Conservation (phyloP, 139 green algal genomes). For the Dunaliella sp. region DNA sequence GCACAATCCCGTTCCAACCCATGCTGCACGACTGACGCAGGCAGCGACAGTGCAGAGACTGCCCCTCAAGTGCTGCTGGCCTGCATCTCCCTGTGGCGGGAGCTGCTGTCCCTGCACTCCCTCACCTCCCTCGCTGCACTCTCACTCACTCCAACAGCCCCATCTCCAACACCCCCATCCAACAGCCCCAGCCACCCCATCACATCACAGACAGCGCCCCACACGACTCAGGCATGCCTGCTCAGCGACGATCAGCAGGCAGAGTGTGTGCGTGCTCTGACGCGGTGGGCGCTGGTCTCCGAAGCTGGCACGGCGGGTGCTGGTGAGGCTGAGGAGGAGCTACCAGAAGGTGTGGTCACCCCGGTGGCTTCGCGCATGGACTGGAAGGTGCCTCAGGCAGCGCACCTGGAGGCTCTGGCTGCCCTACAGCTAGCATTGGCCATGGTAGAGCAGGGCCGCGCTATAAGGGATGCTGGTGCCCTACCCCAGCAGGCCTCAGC, state of each 20-base stretch:
- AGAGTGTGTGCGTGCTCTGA: not conserved
- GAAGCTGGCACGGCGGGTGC: not conserved
- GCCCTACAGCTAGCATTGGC: not conserved
- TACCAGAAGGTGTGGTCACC: not conserved
- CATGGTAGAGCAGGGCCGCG: not conserved
- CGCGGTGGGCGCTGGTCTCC: not conserved
- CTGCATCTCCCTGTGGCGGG: slow-evolving; percentile 3
- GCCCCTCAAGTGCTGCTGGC: not conserved
- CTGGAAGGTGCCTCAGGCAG: not conserved
- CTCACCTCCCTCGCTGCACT: not conserved
- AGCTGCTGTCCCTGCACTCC: slow-evolving; percentile 1
- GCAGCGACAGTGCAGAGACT: no score
- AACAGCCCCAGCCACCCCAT: not conserved
- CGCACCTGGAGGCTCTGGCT: not conserved
- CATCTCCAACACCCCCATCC: not conserved
- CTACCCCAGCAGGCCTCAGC: no score
- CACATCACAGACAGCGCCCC: no score
- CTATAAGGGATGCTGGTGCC: no score
- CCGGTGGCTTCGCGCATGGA: not conserved
- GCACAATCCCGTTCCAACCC: no score
- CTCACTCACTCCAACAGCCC: no score
- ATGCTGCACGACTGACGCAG: no score
- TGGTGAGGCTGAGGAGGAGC: not conserved
- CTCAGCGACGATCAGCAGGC: not conserved
- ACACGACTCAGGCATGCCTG: no score